Percentiles rank a stretch among this genome's conserved stretches.
phyloP scores from a whole-genome alignment of 2,329 filamentous ascomycete species.

The Didymella keratinophila region DNA sequence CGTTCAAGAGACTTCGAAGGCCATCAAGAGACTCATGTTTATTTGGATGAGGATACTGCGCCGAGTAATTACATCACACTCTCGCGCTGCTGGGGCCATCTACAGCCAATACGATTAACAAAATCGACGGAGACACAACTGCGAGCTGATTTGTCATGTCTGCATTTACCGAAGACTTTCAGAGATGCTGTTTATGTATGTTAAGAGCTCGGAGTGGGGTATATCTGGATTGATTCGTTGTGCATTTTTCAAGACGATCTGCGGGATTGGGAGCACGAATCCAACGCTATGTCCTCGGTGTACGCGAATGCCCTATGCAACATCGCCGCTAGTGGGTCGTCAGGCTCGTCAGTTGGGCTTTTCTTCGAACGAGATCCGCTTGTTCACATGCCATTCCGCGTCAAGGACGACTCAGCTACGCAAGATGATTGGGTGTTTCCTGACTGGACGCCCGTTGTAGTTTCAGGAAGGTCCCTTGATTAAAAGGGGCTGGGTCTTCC shows the following conservation, averaged over 20 bases:
- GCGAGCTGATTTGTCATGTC: background rate
- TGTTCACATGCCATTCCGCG: background rate
- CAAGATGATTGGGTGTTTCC: background rate
- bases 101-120: background rate
- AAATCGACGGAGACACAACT: background rate
- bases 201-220: background rate
- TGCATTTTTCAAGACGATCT: background rate
- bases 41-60: too few species aligned
- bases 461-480: background rate
- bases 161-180: background rate
- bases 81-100: background rate
- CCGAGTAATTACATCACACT: background rate
- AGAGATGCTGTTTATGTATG: background rate
- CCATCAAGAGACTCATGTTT: too few species aligned
- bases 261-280: background rate
- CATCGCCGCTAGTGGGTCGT: background rate
- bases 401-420: too few species aligned
- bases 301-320: background rate
- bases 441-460: background rate
- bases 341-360: background rate
- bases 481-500: background rate
- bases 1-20: too few species aligned
- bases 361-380: background rate
- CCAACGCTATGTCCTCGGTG: background rate
- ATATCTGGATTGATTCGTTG: background rate